Evolutionary conservation across 1,284 basidiomycete species (phyloP).

Genomic region (Rhizopogon parksii): DNA sequence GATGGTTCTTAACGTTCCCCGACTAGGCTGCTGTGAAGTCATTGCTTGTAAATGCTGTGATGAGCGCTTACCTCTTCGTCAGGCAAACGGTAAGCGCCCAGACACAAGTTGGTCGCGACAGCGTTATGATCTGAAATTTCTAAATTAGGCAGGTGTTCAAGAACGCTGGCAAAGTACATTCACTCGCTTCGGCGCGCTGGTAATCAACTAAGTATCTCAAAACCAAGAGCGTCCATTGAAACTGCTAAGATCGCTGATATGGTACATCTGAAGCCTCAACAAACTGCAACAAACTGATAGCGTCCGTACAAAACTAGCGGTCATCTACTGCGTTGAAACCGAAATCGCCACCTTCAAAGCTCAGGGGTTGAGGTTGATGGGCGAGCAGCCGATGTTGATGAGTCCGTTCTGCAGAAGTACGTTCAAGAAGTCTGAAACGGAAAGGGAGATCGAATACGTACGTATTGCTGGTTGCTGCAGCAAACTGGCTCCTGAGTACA

Average conservation of each 20-base stretch:
- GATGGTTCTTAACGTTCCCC: background rate
- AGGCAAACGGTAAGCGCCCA: no score
- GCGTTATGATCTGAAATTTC: no score
- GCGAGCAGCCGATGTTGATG: slow-evolving; percentile 13
- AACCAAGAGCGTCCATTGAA: background rate
- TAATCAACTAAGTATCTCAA: background rate
- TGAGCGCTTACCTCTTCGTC: background rate
- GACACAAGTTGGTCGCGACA: no score
- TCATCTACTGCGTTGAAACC: slow-evolving; percentile 12
- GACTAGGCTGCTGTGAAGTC: background rate
- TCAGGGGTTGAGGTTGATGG: slow-evolving; percentile 8
- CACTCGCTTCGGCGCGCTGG: no score
- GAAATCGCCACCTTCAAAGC: slow-evolving; percentile 17
- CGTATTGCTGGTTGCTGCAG: slow-evolving; percentile 5
- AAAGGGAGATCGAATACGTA: background rate
- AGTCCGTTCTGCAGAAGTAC: slow-evolving; percentile 12
- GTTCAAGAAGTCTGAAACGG: background rate
- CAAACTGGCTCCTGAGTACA: slow-evolving; percentile 11
- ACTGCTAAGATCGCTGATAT: background rate
- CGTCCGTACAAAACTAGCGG: background rate
- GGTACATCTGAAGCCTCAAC: background rate
- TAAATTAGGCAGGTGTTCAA: no score
- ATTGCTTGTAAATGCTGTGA: background rate
- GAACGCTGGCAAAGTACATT: no score
- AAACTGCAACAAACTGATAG: slow-evolving; percentile 1